Conservation (phyloP, 345 rosid genomes). For the Lepidium sativum region DNA sequence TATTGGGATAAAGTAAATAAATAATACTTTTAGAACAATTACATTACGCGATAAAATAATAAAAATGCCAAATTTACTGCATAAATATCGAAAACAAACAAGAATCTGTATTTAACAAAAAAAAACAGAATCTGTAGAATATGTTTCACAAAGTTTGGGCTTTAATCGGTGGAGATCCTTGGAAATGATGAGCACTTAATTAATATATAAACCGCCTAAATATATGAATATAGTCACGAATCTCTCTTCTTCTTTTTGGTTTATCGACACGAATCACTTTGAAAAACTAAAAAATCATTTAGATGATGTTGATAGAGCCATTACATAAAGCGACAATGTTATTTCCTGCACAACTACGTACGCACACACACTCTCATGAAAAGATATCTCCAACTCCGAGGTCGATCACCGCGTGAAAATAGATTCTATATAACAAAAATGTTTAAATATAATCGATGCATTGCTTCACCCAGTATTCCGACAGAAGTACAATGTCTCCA, state of each 20-base stretch:
- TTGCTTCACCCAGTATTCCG: background rate
- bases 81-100: too few species aligned
- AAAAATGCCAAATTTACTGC: too few species aligned
- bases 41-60: too few species aligned
- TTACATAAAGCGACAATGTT: background rate
- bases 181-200: background rate
- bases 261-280: background rate
- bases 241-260: too few species aligned
- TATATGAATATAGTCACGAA: background rate
- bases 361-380: background rate
- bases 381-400: background rate
- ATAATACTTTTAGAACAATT: background rate
- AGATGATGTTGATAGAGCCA: background rate
- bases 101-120: too few species aligned
- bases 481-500: constrained; percentile 6
- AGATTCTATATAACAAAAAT: too few species aligned
- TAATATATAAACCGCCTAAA: background rate
- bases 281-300: background rate
- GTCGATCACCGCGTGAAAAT: background rate
- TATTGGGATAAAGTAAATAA: background rate
- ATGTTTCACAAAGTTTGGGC: background rate
- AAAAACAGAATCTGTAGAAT: too few species aligned
- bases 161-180: background rate
- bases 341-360: background rate
- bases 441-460: too few species aligned